Evolutionary conservation across 2,329 filamentous ascomycete species (phyloP).

Genomic region (Stagonosporopsis cucurbitacearum): DNA sequence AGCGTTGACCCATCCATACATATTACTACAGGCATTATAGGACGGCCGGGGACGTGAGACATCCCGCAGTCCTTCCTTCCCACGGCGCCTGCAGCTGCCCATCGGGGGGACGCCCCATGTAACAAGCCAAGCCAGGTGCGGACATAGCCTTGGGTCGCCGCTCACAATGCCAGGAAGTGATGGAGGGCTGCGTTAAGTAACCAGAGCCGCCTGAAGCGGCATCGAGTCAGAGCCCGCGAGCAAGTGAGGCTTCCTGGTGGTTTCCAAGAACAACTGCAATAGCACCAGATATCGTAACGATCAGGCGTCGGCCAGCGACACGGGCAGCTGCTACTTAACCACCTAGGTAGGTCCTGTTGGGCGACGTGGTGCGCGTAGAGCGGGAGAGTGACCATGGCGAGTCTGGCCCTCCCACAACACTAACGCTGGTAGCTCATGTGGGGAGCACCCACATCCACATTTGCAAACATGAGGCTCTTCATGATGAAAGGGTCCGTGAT

Average conservation of each 20-base stretch:
- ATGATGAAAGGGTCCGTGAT: not conserved
- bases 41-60: slow-evolving; percentile 7
- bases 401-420: slow-evolving; percentile 2
- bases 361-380: not conserved
- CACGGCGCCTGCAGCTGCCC: not conserved
- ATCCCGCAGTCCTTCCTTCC: not conserved
- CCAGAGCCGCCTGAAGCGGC: not conserved
- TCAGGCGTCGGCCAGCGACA: not conserved
- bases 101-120: not conserved
- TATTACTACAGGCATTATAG: slow-evolving; percentile 5
- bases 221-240: not conserved
- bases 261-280: not conserved
- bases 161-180: not conserved
- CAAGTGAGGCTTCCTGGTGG: not conserved
- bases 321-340: no score
- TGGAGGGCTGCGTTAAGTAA: not conserved
- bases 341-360: no score
- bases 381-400: not conserved
- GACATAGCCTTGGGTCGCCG: not conserved
- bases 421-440: slow-evolving; percentile 14
- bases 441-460: slow-evolving; percentile 17
- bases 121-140: not conserved
- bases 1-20: not conserved
- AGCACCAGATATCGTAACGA: not conserved
- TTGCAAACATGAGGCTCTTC: slow-evolving; percentile 3